These are phyloP conservation scores for Cicer pinnatifidum DNA, from an alignment of 306 rosid genomes.

Conservation along the genomic window DNA sequence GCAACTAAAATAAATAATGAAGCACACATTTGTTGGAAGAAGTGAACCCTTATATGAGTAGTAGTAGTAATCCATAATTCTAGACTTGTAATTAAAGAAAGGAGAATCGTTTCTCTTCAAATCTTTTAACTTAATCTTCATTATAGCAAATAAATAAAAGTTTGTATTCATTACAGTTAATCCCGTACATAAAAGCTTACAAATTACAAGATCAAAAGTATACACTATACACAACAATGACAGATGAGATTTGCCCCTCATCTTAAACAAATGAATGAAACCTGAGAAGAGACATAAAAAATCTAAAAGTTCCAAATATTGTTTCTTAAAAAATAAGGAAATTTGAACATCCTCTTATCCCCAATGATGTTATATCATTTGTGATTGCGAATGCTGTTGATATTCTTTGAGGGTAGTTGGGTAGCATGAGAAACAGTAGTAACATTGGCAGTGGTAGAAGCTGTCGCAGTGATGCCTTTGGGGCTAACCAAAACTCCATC, in stretches of 20 bases:
- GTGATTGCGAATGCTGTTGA: constrained; percentile 40
- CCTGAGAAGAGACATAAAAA: constrained; percentile 9
- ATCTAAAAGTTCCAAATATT: constrained; percentile 10
- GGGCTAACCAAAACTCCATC: constrained; percentile 43
- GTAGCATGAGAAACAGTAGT: constrained; percentile 39
- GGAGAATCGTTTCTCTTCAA: not conserved
- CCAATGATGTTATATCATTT: constrained; percentile 32
- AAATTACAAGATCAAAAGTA: constrained; percentile 36
- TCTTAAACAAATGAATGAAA: constrained; percentile 44
- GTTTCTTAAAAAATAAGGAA: not conserved
- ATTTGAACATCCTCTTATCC: not conserved
- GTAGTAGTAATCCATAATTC: not conserved
- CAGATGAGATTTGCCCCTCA: constrained; percentile 28
- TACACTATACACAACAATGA: constrained; percentile 45
- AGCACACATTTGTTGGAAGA: too few relatives aligned
- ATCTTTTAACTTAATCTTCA: constrained; percentile 30
- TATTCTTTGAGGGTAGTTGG: not conserved
- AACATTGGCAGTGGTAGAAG: not conserved
- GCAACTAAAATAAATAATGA: not conserved
- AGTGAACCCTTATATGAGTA: too few relatives aligned
- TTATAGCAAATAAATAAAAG: constrained; percentile 4
- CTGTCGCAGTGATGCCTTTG: constrained; percentile 3
- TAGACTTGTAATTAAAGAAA: not conserved
- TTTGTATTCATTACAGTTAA: constrained; percentile 23
- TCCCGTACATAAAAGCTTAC: not conserved